A percentile compares a stretch with the other conserved stretches of the same genome.
These are phyloP conservation scores for Pythium insidiosum DNA, from an alignment of 352 stramenopile genomes.

Conservation along the genomic window DNA sequence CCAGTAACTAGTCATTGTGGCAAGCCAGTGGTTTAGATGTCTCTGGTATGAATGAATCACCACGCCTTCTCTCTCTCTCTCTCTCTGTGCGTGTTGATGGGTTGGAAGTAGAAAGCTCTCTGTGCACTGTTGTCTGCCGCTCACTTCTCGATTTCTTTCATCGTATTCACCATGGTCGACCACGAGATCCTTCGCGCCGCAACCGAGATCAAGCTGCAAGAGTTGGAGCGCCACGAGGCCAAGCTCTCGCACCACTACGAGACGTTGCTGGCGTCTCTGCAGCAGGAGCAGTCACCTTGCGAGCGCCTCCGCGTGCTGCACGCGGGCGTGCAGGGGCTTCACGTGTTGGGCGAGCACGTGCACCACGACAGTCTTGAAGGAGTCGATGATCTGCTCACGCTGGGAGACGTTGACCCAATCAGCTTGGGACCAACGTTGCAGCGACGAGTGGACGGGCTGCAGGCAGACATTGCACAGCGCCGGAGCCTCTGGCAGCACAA, in stretches of 20 bases:
- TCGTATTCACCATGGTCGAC: slow-evolving; percentile 6
- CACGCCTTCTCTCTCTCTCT: too few relatives aligned
- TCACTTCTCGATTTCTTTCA: too few relatives aligned
- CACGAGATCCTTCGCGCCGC: slow-evolving; percentile 29
- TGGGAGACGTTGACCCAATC: slow-evolving; percentile 22
- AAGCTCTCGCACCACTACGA: slow-evolving; percentile 32
- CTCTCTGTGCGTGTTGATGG: too few relatives aligned
- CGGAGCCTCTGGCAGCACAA: slow-evolving; percentile 43
- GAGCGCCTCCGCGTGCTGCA: slow-evolving; percentile 22
- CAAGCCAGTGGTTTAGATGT: too few relatives aligned
- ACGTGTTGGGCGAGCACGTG: slow-evolving; percentile 30
- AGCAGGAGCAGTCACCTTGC: background rate
- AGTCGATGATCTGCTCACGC: slow-evolving; percentile 26
- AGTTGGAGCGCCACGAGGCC: slow-evolving; percentile 33
- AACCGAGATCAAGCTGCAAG: slow-evolving; percentile 40
- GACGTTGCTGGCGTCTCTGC: slow-evolving; percentile 14
- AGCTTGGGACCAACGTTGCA: slow-evolving; percentile 18
- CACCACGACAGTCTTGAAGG: slow-evolving; percentile 24
- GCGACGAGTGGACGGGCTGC: slow-evolving; percentile 19
- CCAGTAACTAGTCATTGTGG: too few relatives aligned
- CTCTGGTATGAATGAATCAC: too few relatives aligned
- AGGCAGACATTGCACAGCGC: slow-evolving; percentile 26
- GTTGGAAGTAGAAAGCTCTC: too few relatives aligned
- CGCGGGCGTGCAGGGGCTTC: slow-evolving; percentile 31
- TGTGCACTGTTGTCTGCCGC: too few relatives aligned